Conservation (phyloP, 176 grass and related monocot species). For the Oryza glumipatula region DNA sequence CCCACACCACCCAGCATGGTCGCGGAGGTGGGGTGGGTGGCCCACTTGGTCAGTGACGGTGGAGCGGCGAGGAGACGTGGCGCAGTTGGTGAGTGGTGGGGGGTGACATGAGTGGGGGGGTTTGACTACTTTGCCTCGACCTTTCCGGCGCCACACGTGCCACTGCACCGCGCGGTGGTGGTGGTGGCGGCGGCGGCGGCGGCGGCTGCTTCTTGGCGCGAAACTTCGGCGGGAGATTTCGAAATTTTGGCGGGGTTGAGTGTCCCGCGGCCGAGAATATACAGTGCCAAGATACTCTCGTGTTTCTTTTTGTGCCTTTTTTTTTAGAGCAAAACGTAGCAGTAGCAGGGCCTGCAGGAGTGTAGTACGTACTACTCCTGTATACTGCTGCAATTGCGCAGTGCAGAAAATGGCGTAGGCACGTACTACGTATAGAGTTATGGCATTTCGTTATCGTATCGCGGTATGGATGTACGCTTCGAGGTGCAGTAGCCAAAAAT, state of each 20-base stretch:
- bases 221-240: conserved; percentile 45
- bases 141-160: conserved; percentile 19
- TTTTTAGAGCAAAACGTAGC: background rate
- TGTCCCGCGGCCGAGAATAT: background rate
- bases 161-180: background rate
- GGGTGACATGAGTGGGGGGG: background rate
- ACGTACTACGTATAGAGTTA: background rate
- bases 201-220: conserved; percentile 40
- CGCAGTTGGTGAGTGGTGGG: too few relatives aligned
- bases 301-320: background rate
- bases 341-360: background rate
- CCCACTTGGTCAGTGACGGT: background rate
- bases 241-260: background rate
- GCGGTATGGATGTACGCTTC: background rate
- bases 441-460: background rate
- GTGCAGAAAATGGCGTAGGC: background rate
- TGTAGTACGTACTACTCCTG: background rate
- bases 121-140: conserved; percentile 23
- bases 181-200: background rate
- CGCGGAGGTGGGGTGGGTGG: fast-evolving
- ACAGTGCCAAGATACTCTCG: background rate
- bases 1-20: background rate
- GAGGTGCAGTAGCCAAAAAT: background rate
- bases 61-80: too few relatives aligned
- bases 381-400: background rate